A percentile compares a stretch with the other conserved stretches of the same genome.
Conservation (phyloP, 2,329 filamentous ascomycete species). For the Alternaria postmessia region DNA sequence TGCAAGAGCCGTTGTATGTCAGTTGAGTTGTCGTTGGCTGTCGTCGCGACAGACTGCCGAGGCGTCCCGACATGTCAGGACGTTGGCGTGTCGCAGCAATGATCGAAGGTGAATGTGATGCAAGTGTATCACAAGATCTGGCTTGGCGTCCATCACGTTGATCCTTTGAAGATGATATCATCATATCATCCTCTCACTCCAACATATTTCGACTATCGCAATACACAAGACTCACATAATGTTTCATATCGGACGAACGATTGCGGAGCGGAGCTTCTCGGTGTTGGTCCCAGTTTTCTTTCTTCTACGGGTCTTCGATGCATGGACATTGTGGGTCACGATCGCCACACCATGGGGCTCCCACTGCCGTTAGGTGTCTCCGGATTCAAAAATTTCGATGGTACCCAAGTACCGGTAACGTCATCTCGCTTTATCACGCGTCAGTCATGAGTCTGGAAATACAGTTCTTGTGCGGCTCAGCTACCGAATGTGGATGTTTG, state of each 20-base stretch:
- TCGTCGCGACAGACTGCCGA: not conserved
- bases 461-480: not conserved
- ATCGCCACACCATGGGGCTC: slow-evolving; percentile 4
- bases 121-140: not conserved
- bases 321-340: slow-evolving; percentile 9
- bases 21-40: not conserved
- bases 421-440: not conserved
- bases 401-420: not conserved
- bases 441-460: not conserved
- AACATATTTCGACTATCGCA: not conserved
- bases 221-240: not conserved
- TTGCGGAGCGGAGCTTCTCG: not conserved
- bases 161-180: not conserved
- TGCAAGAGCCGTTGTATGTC: not conserved
- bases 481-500: not conserved
- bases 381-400: not conserved
- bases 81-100: not conserved
- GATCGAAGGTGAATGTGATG: slow-evolving; percentile 7
- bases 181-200: not conserved
- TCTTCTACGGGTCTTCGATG: slow-evolving; percentile 14
- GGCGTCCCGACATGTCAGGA: not conserved
- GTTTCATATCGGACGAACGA: not conserved
- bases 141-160: not conserved
- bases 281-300: slow-evolving; percentile 1
- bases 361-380: not conserved